Evolutionary conservation across 176 grass and related monocot genomes (phyloP), one percentile per base, ranked within the genome.

Genomic region (Hsuehochloa calcarea): DNA sequence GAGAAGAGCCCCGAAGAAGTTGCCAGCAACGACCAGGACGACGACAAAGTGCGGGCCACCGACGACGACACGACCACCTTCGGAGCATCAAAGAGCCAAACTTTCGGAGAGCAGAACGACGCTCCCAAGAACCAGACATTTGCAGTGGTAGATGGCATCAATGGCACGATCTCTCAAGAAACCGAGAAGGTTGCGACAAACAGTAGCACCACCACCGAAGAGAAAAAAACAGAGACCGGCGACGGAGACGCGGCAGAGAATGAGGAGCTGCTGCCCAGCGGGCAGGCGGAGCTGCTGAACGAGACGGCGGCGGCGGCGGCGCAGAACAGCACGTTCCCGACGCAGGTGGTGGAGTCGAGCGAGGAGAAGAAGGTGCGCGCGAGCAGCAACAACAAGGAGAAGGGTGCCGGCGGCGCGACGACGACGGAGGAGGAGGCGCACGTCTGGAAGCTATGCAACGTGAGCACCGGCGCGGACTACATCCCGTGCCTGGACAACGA

Each of bases 401-500:
- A 27, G 5, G 29, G 15, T 20, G 71, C 12, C 46, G 56, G 39
- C 31, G 78, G 65, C 65, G 67, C 72, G n/a, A 29, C 16, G 44
- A 22, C 56, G 37, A 16, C 37, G 25, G 38, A 39, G 75, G 52
- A 49, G 75, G 17, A 16, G 3, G 8, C 41, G 37, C 10, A 65
- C 87, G 49, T 4, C 0, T 89, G 93, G 77, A 93, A 93, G 78
- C 87, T 96, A 1, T 99, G 93, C 70, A 92, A 92, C 93, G 45
- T 88, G 29, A 91, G 70, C 76, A 72, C 93, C 20, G 88, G 90
- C 40, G 46, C 90, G 14, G 97, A 99, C 81, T 99, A 96, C 77
- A 99, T 99, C 56, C 97, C 93, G 44, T 99, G 97, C 75, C 88
- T 99, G 19, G 97, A 99, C 90, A 99, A 99, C 71, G 92, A 90